Base-by-base conservation (phyloP, 108 stramenopile genomes). In the Skeletonema tropicum region DNA sequence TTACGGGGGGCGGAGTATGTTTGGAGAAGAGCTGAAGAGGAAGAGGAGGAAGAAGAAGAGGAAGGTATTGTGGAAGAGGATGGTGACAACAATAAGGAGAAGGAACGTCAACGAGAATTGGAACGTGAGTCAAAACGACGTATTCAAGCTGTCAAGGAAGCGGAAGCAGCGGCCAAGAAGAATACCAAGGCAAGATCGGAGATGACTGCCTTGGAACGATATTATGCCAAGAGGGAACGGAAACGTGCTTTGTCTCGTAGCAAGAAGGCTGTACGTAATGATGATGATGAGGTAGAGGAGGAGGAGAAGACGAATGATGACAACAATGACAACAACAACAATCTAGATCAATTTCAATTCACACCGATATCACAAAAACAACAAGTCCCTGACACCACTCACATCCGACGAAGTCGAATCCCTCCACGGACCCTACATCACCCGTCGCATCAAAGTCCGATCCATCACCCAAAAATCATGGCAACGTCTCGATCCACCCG, bases 401-500 rank as follows among this genome's bases (percentile, higher is more conserved):
- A 26, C 46, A 14, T 45, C 14, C 41, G 64, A 66, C 71, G 63
- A 75, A 25, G 2, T 71, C 15, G 49, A 39, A n/a, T 33, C 55
- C 36, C 60, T 60, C 58, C 30, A 68, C 36, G 86, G 83, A 19
- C 75, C 88, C 2, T 90, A 83, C 62, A 76, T 91, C 29, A 82
- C 88, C 11, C 86, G 90, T 11, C 86, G 94, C 19, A 89, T 92
- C 82, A 97, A 97, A 65, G 91, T 85, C 33, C 87, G 97, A 2
- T 87, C 93, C 64, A 70, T 97, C 48, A 66, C 84, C 64, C 60
- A 90, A n/a, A 97, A 97, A 71, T 66, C 80, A 21, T 84, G 88
- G 85, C 92, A 94, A 75, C 82, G 93, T 0, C 70, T 95, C 17
- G 90, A 90, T 60, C 97, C 97, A 7, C 66, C 88, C 0, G 97